Evolutionary conservation across 257 asterid species (phyloP).

Genomic region (Scutellaria baicalensis): DNA sequence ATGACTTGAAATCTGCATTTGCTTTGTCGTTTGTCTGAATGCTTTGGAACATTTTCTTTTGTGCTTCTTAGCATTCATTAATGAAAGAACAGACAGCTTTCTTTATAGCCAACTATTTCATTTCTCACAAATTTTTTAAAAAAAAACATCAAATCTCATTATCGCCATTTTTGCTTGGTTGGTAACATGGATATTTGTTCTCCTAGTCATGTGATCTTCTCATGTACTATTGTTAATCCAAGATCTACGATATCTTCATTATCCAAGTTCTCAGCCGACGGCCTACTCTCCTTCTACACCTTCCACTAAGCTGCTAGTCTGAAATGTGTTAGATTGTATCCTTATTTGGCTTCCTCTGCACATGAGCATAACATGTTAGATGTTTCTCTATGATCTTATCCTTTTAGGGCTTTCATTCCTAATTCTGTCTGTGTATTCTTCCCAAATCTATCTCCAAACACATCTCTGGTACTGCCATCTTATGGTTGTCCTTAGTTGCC

Average conservation of each 20-base stretch:
- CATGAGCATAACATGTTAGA: background rate
- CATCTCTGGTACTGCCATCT: background rate
- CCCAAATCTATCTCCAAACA: background rate
- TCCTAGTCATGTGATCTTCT: background rate
- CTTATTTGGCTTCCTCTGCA: background rate
- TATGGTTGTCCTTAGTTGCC: background rate
- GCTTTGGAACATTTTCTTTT: background rate
- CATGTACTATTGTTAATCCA: background rate
- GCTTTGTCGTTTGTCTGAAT: background rate
- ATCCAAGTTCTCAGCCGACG: background rate
- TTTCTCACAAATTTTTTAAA: background rate
- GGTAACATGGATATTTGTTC: background rate
- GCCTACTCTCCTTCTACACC: background rate
- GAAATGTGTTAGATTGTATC: background rate
- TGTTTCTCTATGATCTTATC: background rate
- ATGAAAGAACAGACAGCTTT: background rate
- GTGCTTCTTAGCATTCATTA: background rate
- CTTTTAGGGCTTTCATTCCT: background rate
- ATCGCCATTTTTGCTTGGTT: background rate
- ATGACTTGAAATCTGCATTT: background rate
- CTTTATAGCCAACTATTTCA: background rate
- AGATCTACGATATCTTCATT: background rate
- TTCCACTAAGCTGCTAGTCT: background rate
- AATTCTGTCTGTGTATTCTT: background rate
- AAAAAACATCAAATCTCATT: background rate